Evolutionary conservation across 129 eudicot genomes (phyloP), one percentile per base, ranked within the genome.

Genomic region (Saussurea involucrata): DNA sequence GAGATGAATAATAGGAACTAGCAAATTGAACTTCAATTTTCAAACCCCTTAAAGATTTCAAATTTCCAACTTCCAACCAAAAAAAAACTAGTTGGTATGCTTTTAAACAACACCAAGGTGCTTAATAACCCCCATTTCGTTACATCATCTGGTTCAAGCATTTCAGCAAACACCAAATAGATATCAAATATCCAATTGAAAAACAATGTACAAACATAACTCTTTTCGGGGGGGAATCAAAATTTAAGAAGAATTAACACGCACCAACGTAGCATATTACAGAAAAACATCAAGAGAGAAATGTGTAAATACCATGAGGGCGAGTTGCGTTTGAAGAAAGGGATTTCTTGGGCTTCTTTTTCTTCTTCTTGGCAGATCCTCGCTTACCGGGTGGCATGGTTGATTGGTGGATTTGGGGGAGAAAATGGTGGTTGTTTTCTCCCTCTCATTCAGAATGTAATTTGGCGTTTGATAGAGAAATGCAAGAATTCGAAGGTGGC

Each of bases 311-410:
- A 90, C 91, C 86, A 37, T 18, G 63, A 71, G 33, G 34, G 49
- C 42, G 60, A 84, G 73, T 17, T 24, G 66, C 33, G 33, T 78
- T 24, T 37, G 80, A 66, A 40, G 84, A 74, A 74, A 1, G 13
- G 5, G 76, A 65, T 58, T 33, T 15, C 73, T 72, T 72, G 32
- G 33, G 1, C 70, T 80, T 80, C 11, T 67, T 77, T 84, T 86
- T 76, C 90, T 86, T 92, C 73, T 88, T 93, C 90, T 82, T 87
- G 78, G 90, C 86, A 71, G 95, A 85, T 76, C 89, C 91, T 76
- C 97, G 81, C 86, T 86, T 90, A 72, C 97, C 97, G 55, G 90
- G 71, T 37, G 98, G 95, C 97, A 93, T 93, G 92, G 76, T 87
- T 73, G 66, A 27, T 34, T 68, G 24, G 60, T 55, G 61, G 20